Base-by-base conservation (phyloP, 257 asterid genomes). In the Solanum chmielewskii region DNA sequence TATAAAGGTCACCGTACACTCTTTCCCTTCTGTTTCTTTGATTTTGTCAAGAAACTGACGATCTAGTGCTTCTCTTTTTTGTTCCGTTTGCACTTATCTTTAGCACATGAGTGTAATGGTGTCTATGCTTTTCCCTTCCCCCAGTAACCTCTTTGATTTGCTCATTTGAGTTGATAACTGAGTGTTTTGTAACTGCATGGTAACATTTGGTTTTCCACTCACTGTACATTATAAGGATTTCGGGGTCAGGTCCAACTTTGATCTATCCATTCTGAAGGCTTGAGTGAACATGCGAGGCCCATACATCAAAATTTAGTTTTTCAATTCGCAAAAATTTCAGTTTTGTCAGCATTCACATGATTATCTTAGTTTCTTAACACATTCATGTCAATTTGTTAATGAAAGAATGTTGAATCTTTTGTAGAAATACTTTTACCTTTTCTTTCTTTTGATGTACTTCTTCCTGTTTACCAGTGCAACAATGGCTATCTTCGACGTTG, bases 401-500 rank as follows among this genome's bases (percentile, higher is more conserved):
- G 16, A 47, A 84, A 59, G 68, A 18, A 25, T 84, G 59, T 84
- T 18, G 80, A 84, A 84, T 42, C 85, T 37, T 68, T 33, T 60
- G 27, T 80, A 49, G 44, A 18, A 18, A 80, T 29, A 49, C n/a
- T 80, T 29, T 10, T 31, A 10, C 29, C 42, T 49, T 78, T 78
- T 44, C 37, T 42, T 60, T 23, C 66, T 52, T 47, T 68, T 86
- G 82, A 86, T 86, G 84, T 33, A 56, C 70, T 47, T 62, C 45
- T 87, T 42, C 62, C 39, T 86, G 10, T 88, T 64, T 76, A 86
- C 39, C 93, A 97, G 99, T 86, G 98, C 99, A 83, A 95, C 98
- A 27, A 94, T 94, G 98, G 98, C 97, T 86, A 94, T 95, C 89
- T 94, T 91, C 83, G 98, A 95, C 87, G 98, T 93, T 78, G 90